Percentiles rank a stretch among this genome's conserved stretches.
Evolutionary conservation across 208 protist genomes (phyloP).

Genomic region (Trypanosomatidae sp.): DNA sequence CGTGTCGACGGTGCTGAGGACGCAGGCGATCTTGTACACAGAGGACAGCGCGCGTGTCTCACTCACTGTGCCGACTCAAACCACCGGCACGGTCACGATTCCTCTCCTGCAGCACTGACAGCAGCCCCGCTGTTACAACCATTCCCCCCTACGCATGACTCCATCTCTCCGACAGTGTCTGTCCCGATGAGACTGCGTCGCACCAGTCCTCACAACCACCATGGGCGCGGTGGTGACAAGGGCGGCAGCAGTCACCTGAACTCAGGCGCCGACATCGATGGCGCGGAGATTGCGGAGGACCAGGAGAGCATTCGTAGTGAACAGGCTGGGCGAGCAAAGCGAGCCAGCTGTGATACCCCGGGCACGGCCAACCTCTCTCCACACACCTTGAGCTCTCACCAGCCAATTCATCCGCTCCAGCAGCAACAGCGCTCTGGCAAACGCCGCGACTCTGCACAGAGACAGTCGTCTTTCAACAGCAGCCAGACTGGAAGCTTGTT

Average conservation of each 20-base stretch:
- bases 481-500: not conserved
- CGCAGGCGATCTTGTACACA: not conserved
- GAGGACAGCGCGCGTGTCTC: too few relatives aligned
- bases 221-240: not conserved
- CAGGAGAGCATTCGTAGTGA: not conserved
- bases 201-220: not conserved
- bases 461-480: not conserved
- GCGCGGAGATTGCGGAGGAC: not conserved
- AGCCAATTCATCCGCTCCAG: not conserved
- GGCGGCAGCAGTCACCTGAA: not conserved
- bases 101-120: not conserved
- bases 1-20: not conserved
- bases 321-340: not conserved
- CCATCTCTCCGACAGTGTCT: not conserved
- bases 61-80: not conserved
- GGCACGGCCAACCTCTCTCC: not conserved
- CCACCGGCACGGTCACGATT: not conserved
- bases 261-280: not conserved
- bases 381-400: not conserved
- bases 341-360: not conserved
- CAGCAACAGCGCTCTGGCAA: conserved; percentile 1
- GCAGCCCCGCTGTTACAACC: not conserved
- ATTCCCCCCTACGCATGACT: not conserved
- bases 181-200: conserved; percentile 4
- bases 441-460: not conserved